Base-by-base conservation (phyloP, 1,284 basidiomycete genomes). In the Malassezia caprae region DNA sequence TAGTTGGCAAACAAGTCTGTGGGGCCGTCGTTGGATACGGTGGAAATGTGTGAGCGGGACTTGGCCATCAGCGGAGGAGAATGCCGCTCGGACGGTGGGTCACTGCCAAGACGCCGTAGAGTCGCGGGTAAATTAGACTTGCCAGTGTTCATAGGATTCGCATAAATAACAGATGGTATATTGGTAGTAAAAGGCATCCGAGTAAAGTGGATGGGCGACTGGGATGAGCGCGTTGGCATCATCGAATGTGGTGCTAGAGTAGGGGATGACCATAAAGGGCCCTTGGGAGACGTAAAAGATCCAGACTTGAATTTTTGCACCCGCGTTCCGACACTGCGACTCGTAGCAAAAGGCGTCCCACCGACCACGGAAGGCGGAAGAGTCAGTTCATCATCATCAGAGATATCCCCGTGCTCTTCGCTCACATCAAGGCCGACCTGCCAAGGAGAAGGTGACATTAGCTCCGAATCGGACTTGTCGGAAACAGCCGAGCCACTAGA, bases 181-280 rank as follows among this genome's bases (percentile, higher is more conserved):
- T 57, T 57, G 1, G 55, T 57, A 2, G 55, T n/a, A n/a, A 44
- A 34, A n/a, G 55, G 55, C 44, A 47, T n/a, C 13, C 55, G 49
- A 13, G 11, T 34, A 32, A 57, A 57, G 23, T 48, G 50, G 8
- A 57, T 48, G 37, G 30, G 39, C 6, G 51, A 41, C 13, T 46
- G n/a, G 17, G 17, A 2, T 3, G 19, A 28, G 21, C 30, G 32
- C 19, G 34, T 24, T n/a, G 19, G 13, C 17, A 28, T 8, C 21
- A 24, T 27, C 19, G 23, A 35, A 15, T 50, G 46, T 1, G 53
- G 53, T 5, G 17, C 12, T 2, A 54, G 21, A 19, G 51, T 30
- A 8, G 53, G 53, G 2, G 48, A 56, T 0, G 24, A 19, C 28
- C 30, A 35, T 11, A 13, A 40, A 10, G 48, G 17, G 12, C 23